phyloP scores from a whole-genome alignment of 139 green algal genomes.

The Chlamydomonas sphaeroides region DNA sequence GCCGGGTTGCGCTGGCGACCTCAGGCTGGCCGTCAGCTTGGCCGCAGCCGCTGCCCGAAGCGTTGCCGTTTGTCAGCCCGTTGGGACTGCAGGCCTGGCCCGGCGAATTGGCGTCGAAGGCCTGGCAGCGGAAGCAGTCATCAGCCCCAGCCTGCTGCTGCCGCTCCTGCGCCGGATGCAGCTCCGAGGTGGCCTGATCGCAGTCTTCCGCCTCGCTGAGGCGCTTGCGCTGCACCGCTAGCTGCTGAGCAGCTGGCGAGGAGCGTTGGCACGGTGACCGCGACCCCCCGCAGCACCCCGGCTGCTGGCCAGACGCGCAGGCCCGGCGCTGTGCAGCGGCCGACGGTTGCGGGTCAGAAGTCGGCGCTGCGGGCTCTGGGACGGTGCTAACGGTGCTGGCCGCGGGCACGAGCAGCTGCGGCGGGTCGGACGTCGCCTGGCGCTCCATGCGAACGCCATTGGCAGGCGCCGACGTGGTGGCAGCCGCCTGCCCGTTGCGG shows the following conservation, averaged over 20 bases:
- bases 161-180: neutral
- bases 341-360: neutral
- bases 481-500: neutral
- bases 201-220: slow-evolving; percentile 18
- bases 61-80: slow-evolving; percentile 24
- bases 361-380: no score
- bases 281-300: neutral
- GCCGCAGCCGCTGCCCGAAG: slow-evolving; percentile 16
- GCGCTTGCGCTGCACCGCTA: neutral
- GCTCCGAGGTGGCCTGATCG: slow-evolving; percentile 25
- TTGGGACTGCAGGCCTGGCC: slow-evolving; percentile 10
- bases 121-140: neutral
- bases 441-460: no score
- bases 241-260: neutral
- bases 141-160: neutral
- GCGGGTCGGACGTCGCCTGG: no score
- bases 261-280: neutral
- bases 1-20: slow-evolving; percentile 16
- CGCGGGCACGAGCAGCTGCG: no score
- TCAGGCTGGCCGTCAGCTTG: slow-evolving; percentile 20
- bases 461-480: no score
- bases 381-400: no score
- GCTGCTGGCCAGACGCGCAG: neutral
- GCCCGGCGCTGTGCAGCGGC: neutral
- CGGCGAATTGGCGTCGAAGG: neutral